These are phyloP conservation scores for Sphaceloma murrayae DNA, from an alignment of 2,329 filamentous ascomycete genomes.

Conservation along the genomic window DNA sequence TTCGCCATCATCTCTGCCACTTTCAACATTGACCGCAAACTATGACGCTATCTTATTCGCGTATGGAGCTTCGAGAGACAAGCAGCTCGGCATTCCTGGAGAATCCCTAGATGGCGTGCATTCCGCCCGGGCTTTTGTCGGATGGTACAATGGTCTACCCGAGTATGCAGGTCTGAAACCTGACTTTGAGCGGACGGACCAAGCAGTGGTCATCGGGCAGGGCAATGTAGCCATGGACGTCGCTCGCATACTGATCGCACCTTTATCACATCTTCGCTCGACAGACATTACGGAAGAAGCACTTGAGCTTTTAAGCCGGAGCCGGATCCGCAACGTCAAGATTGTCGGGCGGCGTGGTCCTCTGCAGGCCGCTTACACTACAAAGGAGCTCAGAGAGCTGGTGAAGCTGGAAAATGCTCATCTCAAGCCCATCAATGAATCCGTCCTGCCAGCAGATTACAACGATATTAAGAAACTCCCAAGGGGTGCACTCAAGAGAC, in stretches of 20 bases:
- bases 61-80: conserved; percentile 83
- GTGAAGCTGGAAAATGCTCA: conserved; percentile 63
- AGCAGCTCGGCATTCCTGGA: conserved; percentile 66
- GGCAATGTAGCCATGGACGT: conserved; percentile 95
- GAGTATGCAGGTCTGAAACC: conserved; percentile 66
- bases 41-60: conserved; percentile 90
- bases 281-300: conserved; percentile 89
- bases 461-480: conserved; percentile 49
- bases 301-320: conserved; percentile 60
- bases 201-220: conserved; percentile 83
- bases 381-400: conserved; percentile 86
- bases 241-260: conserved; percentile 72
- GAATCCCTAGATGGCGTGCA: conserved; percentile 70
- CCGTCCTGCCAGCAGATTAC: conserved; percentile 58
- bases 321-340: conserved; percentile 66
- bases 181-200: conserved; percentile 63
- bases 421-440: conserved; percentile 59
- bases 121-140: conserved; percentile 86
- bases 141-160: conserved; percentile 96
- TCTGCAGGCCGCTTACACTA: conserved; percentile 77
- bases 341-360: conserved; percentile 86
- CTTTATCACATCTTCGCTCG: conserved; percentile 60
- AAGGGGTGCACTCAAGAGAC: conserved; percentile 57
- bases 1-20: conserved; percentile 44
- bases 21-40: conserved; percentile 61